These are phyloP conservation scores for Galeopsis tetrahit DNA, from an alignment of 257 asterid genomes.

Conservation along the genomic window DNA sequence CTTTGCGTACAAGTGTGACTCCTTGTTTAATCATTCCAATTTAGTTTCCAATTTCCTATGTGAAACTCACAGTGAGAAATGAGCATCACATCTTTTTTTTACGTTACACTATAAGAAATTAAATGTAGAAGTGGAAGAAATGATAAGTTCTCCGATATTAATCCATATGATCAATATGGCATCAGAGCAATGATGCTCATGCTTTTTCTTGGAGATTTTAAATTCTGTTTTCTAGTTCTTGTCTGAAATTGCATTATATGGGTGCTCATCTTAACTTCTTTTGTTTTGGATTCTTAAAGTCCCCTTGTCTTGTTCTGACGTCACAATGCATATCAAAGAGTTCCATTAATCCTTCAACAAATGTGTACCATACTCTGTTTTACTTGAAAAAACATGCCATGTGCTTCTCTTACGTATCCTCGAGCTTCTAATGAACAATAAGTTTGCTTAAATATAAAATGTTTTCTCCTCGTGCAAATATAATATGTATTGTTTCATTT, in stretches of 20 bases:
- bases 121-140: too few species aligned
- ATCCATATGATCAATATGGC: too few species aligned
- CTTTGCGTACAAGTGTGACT: too few species aligned
- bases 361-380: background rate
- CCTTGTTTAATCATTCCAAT: background rate
- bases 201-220: too few species aligned
- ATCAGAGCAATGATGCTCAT: too few species aligned
- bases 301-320: slow-evolving; percentile 1
- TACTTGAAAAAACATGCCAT: background rate
- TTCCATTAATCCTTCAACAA: background rate
- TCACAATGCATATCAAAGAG: slow-evolving; percentile 2
- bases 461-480: background rate
- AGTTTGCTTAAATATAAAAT: background rate
- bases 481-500: background rate
- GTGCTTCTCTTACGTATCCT: background rate
- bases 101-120: too few species aligned
- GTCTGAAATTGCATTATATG: background rate
- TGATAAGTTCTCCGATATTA: too few species aligned
- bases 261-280: background rate
- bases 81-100: too few species aligned
- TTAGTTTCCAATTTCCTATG: background rate
- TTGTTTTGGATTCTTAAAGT: background rate
- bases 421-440: slow-evolving; percentile 6
- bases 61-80: background rate
- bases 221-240: too few species aligned